Evolutionary conservation across 139 green algal genomes (phyloP), one percentile per base, ranked within the genome.

Genomic region (Mesostigma viride): DNA sequence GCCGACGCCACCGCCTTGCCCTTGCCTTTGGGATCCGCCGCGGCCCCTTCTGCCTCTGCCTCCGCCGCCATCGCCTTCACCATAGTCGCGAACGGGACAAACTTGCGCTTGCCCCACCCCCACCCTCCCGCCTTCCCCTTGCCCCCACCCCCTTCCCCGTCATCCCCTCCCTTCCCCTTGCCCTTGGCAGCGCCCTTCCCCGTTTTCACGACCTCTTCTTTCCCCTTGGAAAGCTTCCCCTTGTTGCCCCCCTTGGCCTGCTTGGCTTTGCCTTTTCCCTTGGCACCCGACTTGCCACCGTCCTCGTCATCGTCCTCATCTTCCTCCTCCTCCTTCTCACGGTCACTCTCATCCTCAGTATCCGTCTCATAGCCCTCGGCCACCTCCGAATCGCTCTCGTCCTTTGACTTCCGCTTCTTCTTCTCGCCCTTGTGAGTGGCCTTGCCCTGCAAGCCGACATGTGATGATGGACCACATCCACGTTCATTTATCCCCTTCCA

Each of bases 11-110:
- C 61, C 24, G 48, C 48, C 34, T n/a, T n/a, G n/a, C n/a, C n/a
- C n/a, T n/a, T n/a, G n/a, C n/a, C n/a, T n/a, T n/a, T n/a, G n/a
- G n/a, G n/a, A n/a, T n/a, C 30, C 24, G 34, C 17, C 2, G 17
- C 40, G 11, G 20, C 48, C 20, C 20, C 58, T 24, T 5, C 31
- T 24, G 61, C 61, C 11, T 57, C 61, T 27, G 8, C 22, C 22
- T 75, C 76, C 2, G 81, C 78, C 31, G 36, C 32, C 24, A 75
- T 57, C 20, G 57, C 68, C 51, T 46, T 70, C 26, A 69, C 67
- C 2, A 59, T 31, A 3, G 48, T 22, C 31, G 32, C 22, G 1
- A 11, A 20, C 28, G 24, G 3, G 3, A n/a, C n/a, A n/a, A n/a
- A 34, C n/a, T 51, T 14, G 40, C 40, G 11, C 40, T 8, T 24